A percentile compares a stretch with the other conserved stretches of the same genome.
Evolutionary conservation across 805 yeast species (phyloP).

Genomic region (Kluyveromyces wickerhamii): DNA sequence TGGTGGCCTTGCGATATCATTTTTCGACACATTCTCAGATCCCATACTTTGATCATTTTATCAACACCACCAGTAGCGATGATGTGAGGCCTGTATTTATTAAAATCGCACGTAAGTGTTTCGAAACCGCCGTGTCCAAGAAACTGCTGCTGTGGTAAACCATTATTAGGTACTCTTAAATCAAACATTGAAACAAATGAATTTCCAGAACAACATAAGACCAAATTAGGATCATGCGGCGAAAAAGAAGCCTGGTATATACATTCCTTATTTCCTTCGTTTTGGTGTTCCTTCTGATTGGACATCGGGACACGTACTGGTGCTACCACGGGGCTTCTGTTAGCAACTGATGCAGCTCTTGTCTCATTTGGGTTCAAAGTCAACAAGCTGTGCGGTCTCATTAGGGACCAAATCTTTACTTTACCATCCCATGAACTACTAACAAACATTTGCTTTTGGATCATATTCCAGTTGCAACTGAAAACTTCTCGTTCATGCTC

Average conservation of each 20-base stretch:
- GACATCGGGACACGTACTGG: slow-evolving; percentile 30
- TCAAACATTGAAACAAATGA: slow-evolving; percentile 81
- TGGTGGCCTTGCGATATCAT: slow-evolving; percentile 30
- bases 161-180: slow-evolving; percentile 55
- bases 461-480: slow-evolving; percentile 64
- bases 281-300: slow-evolving; percentile 28
- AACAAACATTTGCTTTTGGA: slow-evolving; percentile 59
- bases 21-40: slow-evolving; percentile 57
- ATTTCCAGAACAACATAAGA: slow-evolving; percentile 64
- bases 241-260: slow-evolving; percentile 75
- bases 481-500: slow-evolving; percentile 78
- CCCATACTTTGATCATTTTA: slow-evolving; percentile 80
- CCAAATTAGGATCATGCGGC: slow-evolving; percentile 69
- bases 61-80: slow-evolving; percentile 93
- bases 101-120: slow-evolving; percentile 77
- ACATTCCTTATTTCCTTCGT: slow-evolving; percentile 42
- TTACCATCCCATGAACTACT: slow-evolving; percentile 92
- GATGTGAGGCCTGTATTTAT: slow-evolving; percentile 72
- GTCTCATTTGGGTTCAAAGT: slow-evolving; percentile 40
- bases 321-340: slow-evolving; percentile 14
- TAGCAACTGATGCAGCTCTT: slow-evolving; percentile 7
- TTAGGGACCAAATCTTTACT: slow-evolving; percentile 71
- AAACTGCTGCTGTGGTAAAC: slow-evolving; percentile 43
- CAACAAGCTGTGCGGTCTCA: slow-evolving; percentile 44
- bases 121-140: slow-evolving; percentile 78